phyloP scores from a whole-genome alignment of 345 rosid species.

The Nasturtium officinale region DNA sequence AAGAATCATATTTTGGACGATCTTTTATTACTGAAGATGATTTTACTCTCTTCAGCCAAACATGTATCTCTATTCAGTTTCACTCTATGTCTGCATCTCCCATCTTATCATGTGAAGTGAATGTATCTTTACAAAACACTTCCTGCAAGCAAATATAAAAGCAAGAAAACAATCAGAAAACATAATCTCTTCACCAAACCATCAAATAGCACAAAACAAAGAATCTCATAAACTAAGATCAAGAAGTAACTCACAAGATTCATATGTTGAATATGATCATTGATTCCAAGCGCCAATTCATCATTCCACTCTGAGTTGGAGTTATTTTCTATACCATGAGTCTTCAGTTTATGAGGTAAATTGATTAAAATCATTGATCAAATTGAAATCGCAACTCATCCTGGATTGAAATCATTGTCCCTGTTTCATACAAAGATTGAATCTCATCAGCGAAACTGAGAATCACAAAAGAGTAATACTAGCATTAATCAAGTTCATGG shows the following conservation, averaged over 20 bases:
- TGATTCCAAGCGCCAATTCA: conserved; percentile 64
- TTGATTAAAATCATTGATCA: not conserved
- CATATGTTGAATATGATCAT: conserved; percentile 48
- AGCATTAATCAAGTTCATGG: conserved; percentile 5
- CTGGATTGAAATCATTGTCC: not conserved
- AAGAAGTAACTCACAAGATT: conserved; percentile 53
- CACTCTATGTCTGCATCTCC: conserved; percentile 45
- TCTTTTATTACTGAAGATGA: conserved; percentile 46
- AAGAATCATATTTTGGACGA: conserved; percentile 59
- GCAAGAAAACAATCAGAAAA: not conserved
- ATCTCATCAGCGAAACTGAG: not conserved
- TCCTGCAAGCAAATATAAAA: conserved; percentile 41
- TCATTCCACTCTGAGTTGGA: conserved; percentile 85
- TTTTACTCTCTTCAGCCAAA: conserved; percentile 57
- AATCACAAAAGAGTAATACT: not conserved
- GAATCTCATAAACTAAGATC: not conserved
- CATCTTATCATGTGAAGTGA: conserved; percentile 69
- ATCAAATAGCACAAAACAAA: not conserved
- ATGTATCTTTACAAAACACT: conserved; percentile 74
- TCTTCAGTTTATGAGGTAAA: conserved; percentile 62
- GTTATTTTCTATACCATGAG: conserved; percentile 54
- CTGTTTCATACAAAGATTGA: conserved; percentile 9
- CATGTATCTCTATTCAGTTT: conserved; percentile 53
- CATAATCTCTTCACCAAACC: not conserved
- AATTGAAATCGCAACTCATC: no score